Evolutionary conservation across 345 rosid species (phyloP), one percentile per base, ranked within the genome.

Genomic region (Anacardium occidentale): DNA sequence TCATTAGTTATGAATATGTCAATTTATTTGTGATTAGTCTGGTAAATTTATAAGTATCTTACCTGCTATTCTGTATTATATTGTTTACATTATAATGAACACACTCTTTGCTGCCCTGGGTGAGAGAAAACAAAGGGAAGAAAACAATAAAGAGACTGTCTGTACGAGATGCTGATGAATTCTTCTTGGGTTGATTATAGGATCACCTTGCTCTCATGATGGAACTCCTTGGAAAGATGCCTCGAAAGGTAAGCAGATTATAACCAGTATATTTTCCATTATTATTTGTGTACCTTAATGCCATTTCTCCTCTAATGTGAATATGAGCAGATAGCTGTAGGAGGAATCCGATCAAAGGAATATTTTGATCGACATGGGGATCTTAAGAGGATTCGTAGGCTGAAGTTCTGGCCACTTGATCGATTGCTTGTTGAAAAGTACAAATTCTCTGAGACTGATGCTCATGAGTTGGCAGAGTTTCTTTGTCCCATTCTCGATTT

Each of bases 181-280:
- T 64, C 0, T 69, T 71, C 32, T 66, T 53, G 21, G 51, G 45
- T 77, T 74, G 87, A 63, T 84, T 83, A 72, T 84, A 94, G 98
- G 99, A 96, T 77, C 99, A 93, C 76, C 98, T 94, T 71, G 98
- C 99, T 64, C 85, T 90, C 10, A 93, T 91, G 98, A 96, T 95
- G 98, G 99, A 95, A 78, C 94, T 95, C 45, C 86, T 95, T 34
- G 98, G 99, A 61, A 95, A 93, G 84, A 95, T 96, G 88, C 98
- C 99, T 40, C 79, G 87, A 73, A 96, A 93, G 97, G 98, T 93
- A 75, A 76, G 76, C 58, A 51, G 7, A 63, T 61, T 56, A 61
- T 11, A 59, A 24, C 65, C 21, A 14, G 56, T 54, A 18, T 22
- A 21, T 29, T 12, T 50, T 29, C 26, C 14, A 8, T 54, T 20